Evolutionary conservation across 805 yeast genomes (phyloP).

Genomic region (Alloascoidea hylecoeti): DNA sequence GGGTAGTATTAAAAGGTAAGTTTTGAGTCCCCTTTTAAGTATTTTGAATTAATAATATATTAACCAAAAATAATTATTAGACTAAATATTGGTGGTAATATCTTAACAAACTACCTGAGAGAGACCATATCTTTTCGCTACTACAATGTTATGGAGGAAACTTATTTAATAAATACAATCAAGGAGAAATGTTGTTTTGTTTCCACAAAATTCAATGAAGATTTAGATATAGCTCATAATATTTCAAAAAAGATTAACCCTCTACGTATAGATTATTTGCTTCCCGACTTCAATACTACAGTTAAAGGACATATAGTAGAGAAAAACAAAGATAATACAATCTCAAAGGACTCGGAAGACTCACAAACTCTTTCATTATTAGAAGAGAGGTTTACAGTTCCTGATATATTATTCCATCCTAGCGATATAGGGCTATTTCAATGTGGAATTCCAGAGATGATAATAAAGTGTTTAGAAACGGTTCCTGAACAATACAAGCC

Average conservation of each 20-base stretch:
- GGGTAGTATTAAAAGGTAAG: conserved; percentile 51
- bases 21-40: too few relatives aligned
- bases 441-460: conserved; percentile 62
- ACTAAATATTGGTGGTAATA: conserved; percentile 80
- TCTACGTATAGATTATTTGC: conserved; percentile 49
- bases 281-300: conserved; percentile 81
- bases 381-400: conserved; percentile 82
- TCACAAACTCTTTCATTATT: conserved; percentile 52
- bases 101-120: conserved; percentile 67
- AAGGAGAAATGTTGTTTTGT: conserved; percentile 69
- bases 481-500: conserved; percentile 69
- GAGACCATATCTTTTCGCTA: conserved; percentile 84
- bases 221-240: conserved; percentile 25
- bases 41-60: too few relatives aligned
- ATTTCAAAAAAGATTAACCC: conserved; percentile 14
- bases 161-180: conserved; percentile 68
- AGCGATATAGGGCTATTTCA: conserved; percentile 64
- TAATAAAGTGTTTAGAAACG: conserved; percentile 51
- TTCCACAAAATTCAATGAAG: conserved; percentile 39
- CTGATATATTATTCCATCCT: conserved; percentile 82
- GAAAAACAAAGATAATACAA: conserved; percentile 8
- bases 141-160: conserved; percentile 88
- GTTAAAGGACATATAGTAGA: conserved; percentile 56
- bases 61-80: neutral
- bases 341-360: conserved; percentile 23